These are phyloP conservation scores for Podila epigama DNA, from an alignment of 192 early-diverging fungal genomes.

Conservation along the genomic window DNA sequence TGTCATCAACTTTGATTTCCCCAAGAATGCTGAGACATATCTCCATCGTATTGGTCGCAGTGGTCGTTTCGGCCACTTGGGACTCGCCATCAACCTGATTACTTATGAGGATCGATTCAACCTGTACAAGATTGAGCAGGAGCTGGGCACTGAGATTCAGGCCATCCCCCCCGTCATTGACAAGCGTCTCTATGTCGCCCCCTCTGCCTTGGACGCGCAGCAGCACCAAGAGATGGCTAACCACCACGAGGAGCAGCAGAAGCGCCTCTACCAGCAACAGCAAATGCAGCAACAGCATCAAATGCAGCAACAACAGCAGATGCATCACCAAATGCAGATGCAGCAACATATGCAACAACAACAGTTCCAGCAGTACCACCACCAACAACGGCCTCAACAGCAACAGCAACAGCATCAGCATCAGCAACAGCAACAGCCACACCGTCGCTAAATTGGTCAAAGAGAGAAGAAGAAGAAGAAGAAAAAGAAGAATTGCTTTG, in stretches of 20 bases:
- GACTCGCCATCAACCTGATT: constrained; percentile 95
- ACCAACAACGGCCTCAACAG: no score
- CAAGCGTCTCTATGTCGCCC: constrained; percentile 84
- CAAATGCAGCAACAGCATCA: no score
- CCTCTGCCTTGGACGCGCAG: constrained; percentile 73
- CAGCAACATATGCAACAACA: constrained; percentile 1
- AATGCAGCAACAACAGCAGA: constrained; percentile 40
- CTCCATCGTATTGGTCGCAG: constrained; percentile 97
- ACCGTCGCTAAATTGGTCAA: no score
- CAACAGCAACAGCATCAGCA: constrained; percentile 5
- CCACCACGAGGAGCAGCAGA: constrained; percentile 47
- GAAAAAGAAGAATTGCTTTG: no score
- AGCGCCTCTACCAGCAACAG: constrained; percentile 38
- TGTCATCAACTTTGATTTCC: constrained; percentile 99
- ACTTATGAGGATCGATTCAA: constrained; percentile 97
- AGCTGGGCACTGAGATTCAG: constrained; percentile 96
- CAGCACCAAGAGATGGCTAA: constrained; percentile 55
- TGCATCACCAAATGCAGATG: constrained; percentile 15
- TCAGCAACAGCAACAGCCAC: constrained; percentile 13
- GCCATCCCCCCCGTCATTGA: constrained; percentile 96
- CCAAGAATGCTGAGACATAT: constrained; percentile 98
- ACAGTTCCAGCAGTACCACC: background rate
- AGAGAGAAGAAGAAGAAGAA: no score
- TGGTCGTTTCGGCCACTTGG: constrained; percentile 93
- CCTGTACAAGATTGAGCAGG: constrained; percentile 96